Evolutionary conservation across 495 filamentous ascomycete genomes (phyloP), one percentile per base, ranked within the genome.

Genomic region (Penicillium samsonianum): DNA sequence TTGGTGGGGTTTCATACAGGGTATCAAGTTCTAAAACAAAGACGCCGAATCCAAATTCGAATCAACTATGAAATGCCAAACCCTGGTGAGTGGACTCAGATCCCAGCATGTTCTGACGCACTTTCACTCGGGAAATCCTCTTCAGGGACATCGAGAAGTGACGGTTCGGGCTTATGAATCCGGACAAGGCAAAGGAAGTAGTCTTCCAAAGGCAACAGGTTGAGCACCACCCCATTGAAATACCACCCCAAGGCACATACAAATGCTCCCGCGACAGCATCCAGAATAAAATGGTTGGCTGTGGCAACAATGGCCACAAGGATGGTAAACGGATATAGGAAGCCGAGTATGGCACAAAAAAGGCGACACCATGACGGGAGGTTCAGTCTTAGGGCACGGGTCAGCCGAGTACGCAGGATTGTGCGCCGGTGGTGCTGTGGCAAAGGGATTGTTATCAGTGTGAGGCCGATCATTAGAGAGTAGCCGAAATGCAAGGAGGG

Each of bases 401-500:
- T 47, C 11, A 67, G 49, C 9, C 67, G 63, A 52, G 62, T 48
- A 30, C 60, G 61, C 22, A 65, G 37, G 23, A 60, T 49, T 14
- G 61, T 53, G 17, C 69, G 65, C 43, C 62, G 69, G 40, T 76
- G 69, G 23, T 71, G 69, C 11, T 65, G 63, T 30, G 72, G 69
- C 20, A 82, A 71, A 26, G 80, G 80, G 35, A 84, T 77, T 22
- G 71, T 72, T 69, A 83, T 78, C 54, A 91, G 80, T 0, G 88
- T 90, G 17, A 86, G 71, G 14, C 89, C 89, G 58, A 91, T 86
- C 67, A 89, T 81, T 31, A 92, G 82, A 6, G 88, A 86, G 64
- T 91, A 92, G 11, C 87, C 89, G 67, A 92, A 92, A 66, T 92
- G 88, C 59, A 92, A 80, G 16, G 85, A 86, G 7, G 89, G 89